Evolutionary conservation across 805 yeast species (phyloP), one percentile per base, ranked within the genome.

Genomic region (Suhomyces vadensis): DNA sequence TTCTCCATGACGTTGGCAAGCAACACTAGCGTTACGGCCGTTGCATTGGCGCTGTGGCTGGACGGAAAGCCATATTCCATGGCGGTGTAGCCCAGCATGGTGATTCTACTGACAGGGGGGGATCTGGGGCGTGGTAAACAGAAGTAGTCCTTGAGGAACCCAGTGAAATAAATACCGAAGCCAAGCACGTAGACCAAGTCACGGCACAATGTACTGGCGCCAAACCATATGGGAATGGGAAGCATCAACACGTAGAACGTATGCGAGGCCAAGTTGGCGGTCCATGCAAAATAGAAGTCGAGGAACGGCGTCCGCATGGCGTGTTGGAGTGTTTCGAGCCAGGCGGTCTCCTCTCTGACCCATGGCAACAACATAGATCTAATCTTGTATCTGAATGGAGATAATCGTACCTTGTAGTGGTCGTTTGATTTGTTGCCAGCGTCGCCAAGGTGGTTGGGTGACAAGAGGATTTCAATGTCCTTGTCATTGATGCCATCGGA

Each of bases 31-130:
- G 87, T 78, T 3, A 87, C 95, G 0, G 88, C 85, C 0, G 95
- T 82, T 4, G 97, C 97, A 64, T 92, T 94, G 25, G 97, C 95
- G n/a, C 92, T 77, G 63, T 92, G 99, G 3, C 95, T 84, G 31
- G 90, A 81, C 0, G 98, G 99, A 55, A 91, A 89, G 3, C 99
- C 99, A 63, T 92, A 92, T 62, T 92, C 99, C 55, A 85, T 81
- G 2, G 95, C 79, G 0, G 98, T 94, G 52, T 88, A 87, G n/a
- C 85, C 84, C 46, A 91, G 83, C 81, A 92, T 77, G 7, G 98
- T 90, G 53, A 92, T 82, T 55, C 99, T 75, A 58, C 84, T 87
- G 33, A 92, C 64, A 0, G 99, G 98, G 1, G 99, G 98, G 1
- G 96, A 84, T 47, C 80, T 67, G 1, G 99, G 99, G 48, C 99